These are phyloP conservation scores for Nothopassalora personata DNA, from an alignment of 2,329 filamentous ascomycete species.

Conservation along the genomic window DNA sequence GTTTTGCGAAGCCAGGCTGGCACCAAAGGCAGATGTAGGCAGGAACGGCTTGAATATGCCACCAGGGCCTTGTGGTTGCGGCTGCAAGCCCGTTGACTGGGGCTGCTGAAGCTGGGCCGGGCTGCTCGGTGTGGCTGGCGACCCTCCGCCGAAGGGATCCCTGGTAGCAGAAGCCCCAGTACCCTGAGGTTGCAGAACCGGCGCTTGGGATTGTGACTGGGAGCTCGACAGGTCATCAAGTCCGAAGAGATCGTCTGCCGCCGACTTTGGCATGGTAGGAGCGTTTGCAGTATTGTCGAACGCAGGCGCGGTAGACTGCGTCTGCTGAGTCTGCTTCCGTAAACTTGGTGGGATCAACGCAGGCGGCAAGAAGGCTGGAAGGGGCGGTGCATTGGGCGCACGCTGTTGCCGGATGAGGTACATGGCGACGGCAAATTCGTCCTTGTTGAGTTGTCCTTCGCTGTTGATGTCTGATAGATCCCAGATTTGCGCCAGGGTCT, in stretches of 20 bases:
- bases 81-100: background rate
- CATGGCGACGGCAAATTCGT: constrained; percentile 97
- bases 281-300: constrained; percentile 46
- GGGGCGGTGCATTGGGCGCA: constrained; percentile 59
- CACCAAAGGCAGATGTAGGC: constrained; percentile 87
- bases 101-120: constrained; percentile 30
- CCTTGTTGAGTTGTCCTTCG: constrained; percentile 74
- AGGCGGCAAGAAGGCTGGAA: constrained; percentile 73
- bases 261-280: constrained; percentile 61
- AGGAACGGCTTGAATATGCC: constrained; percentile 80
- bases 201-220: constrained; percentile 36
- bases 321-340: constrained; percentile 57
- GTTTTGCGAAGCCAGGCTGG: constrained; percentile 68
- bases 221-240: constrained; percentile 66
- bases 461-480: constrained; percentile 92
- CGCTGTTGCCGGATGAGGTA: constrained; percentile 90
- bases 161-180: constrained; percentile 63
- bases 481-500: constrained; percentile 90
- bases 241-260: constrained; percentile 89
- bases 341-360: constrained; percentile 83
- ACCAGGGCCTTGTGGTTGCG: constrained; percentile 28
- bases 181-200: constrained; percentile 59
- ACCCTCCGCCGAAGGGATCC: constrained; percentile 59
- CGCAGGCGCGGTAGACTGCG: constrained; percentile 47
- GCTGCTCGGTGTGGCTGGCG: constrained; percentile 50